Conservation (phyloP, 129 eudicot species). For the Lonicera japonica region DNA sequence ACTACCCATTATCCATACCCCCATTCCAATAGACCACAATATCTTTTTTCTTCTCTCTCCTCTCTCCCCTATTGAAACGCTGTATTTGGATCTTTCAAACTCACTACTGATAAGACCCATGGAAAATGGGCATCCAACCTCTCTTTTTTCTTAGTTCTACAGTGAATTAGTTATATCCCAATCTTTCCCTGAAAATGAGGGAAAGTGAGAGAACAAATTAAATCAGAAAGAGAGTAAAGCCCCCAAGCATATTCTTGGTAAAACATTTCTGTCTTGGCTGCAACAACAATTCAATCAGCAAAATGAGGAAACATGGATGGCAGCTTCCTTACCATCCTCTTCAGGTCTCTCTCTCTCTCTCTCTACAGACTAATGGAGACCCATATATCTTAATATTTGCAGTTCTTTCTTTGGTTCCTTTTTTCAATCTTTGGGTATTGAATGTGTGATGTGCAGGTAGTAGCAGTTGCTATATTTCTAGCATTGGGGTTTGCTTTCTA, state of each 20-base stretch:
- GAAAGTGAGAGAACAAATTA: constrained; percentile 21
- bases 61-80: background rate
- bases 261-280: constrained; percentile 8
- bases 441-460: constrained; percentile 61
- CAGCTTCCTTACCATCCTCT: constrained; percentile 99
- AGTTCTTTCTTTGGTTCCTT: background rate
- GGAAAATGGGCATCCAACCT: constrained; percentile 21
- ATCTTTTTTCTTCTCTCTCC: constrained; percentile 11
- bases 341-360: constrained; percentile 45
- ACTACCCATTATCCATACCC: constrained; percentile 18
- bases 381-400: background rate
- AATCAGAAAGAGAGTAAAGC: constrained; percentile 9
- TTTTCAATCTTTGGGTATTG: constrained; percentile 3
- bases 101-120: constrained; percentile 1
- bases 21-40: constrained; percentile 30
- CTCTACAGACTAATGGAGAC: background rate
- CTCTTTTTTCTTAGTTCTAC: constrained; percentile 12
- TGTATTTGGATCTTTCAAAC: background rate
- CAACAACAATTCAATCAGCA: constrained; percentile 21
- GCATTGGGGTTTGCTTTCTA: constrained; percentile 99
- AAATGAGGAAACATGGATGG: constrained; percentile 99
- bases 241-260: constrained; percentile 18
- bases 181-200: constrained; percentile 45
- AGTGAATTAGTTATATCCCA: constrained; percentile 11
- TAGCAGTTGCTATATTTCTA: constrained; percentile 92